A percentile compares a stretch with the other conserved stretches of the same genome.
phyloP scores from a whole-genome alignment of 1,284 basidiomycete genomes.

The Leccinum subrobustum region DNA sequence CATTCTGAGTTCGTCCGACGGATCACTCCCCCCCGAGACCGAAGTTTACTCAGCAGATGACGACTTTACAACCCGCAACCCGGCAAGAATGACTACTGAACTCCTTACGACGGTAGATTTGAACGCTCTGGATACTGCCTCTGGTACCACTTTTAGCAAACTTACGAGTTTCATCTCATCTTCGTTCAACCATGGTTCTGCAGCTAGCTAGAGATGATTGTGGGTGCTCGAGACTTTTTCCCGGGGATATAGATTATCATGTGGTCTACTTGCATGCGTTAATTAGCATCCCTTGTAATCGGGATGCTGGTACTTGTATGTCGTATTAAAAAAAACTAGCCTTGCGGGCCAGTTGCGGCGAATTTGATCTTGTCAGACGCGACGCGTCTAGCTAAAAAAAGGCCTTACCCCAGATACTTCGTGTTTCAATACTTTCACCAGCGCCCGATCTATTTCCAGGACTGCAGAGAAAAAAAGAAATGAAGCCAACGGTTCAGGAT shows the following conservation, averaged over 20 bases:
- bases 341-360: not conserved
- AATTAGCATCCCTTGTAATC: not conserved
- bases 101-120: not conserved
- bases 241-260: not conserved
- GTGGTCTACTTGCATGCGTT: not conserved
- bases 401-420: not conserved
- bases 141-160: not conserved
- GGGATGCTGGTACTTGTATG: not conserved
- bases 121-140: not conserved
- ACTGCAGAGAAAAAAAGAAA: conserved; percentile 20
- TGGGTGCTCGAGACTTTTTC: not conserved
- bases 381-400: conserved; percentile 9
- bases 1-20: not conserved
- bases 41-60: not conserved
- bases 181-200: not conserved
- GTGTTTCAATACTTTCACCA: not conserved
- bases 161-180: not conserved
- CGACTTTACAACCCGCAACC: not conserved
- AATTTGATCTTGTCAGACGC: not conserved
- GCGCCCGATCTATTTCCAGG: not conserved
- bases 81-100: not conserved
- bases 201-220: not conserved
- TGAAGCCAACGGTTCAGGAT: conserved; percentile 60
- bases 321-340: not conserved
- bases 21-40: not conserved